Conservation (phyloP, 768 basidiomycete genomes). For the Boletus bicolor region DNA sequence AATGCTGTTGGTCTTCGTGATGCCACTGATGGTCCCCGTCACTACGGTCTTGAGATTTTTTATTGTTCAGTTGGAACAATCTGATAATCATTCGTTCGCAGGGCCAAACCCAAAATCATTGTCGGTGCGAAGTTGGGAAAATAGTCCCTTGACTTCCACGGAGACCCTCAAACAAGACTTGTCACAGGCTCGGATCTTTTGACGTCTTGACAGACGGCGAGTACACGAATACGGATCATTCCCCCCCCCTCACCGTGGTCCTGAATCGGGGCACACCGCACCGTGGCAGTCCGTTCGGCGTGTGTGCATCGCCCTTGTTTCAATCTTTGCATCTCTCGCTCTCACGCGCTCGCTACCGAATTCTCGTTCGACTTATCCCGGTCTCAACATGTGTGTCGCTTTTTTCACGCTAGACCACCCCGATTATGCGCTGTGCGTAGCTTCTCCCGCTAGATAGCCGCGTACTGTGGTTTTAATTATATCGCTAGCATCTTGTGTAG, state of each 20-base stretch:
- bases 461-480: not conserved
- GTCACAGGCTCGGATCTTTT: conserved; percentile 1
- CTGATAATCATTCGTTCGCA: not conserved
- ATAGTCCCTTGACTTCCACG: not conserved
- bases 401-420: conserved; percentile 76
- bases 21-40: not conserved
- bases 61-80: not conserved
- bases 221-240: not conserved
- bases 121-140: not conserved
- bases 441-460: conserved; percentile 2
- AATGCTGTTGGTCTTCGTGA: not conserved
- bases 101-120: not conserved
- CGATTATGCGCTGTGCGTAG: conserved; percentile 68
- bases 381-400: conserved; percentile 65
- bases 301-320: not conserved
- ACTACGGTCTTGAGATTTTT: conserved; percentile 4
- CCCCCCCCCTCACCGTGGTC: not conserved
- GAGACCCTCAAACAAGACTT: conserved; percentile 9
- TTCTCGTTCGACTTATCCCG: not conserved
- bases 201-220: not conserved
- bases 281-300: not conserved
- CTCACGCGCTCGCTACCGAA: conserved; percentile 1
- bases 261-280: not conserved
- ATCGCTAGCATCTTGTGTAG: conserved; percentile 60
- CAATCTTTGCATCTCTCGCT: not conserved